Evolutionary conservation across 225 moss, liverwort and hornwort species (phyloP).

Genomic region (Sphagnum contortum): DNA sequence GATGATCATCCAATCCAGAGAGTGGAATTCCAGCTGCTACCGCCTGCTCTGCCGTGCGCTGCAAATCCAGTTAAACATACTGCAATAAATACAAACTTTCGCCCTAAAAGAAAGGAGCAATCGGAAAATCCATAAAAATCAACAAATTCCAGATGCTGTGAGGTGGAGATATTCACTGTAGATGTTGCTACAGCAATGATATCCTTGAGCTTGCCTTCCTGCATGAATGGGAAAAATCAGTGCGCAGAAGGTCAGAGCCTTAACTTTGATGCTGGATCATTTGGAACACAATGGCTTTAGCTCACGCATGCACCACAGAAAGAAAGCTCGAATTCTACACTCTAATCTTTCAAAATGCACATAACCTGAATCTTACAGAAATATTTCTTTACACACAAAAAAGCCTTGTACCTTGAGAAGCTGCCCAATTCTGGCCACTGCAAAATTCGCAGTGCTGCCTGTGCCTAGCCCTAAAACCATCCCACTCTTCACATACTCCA

Average conservation of each 20-base stretch:
- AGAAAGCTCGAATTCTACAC: too few relatives aligned
- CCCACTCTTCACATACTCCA: conserved; percentile 86
- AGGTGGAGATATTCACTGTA: conserved; percentile 29
- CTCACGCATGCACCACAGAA: too few relatives aligned
- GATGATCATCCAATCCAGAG: conserved; percentile 85
- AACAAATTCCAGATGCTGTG: too few relatives aligned
- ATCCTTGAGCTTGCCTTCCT: conserved; percentile 78
- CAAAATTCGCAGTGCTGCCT: conserved; percentile 88
- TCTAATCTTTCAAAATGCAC: too few relatives aligned
- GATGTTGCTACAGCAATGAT: conserved; percentile 88
- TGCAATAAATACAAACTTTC: background rate
- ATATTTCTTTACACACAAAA: background rate
- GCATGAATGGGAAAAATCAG: conserved; percentile 1
- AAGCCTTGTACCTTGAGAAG: conserved; percentile 63
- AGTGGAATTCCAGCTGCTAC: conserved; percentile 87
- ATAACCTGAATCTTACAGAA: too few relatives aligned
- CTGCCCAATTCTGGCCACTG: conserved; percentile 80
- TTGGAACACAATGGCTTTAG: too few relatives aligned
- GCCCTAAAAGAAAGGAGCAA: background rate
- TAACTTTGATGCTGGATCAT: too few relatives aligned
- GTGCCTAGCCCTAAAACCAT: conserved; percentile 98
- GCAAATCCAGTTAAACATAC: conserved; percentile 1
- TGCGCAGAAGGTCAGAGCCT: too few relatives aligned
- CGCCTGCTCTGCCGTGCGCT: conserved; percentile 96
- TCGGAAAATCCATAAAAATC: too few relatives aligned